Base-by-base conservation (phyloP, 2,329 filamentous ascomycete species). In the Corniculantispora saksenae region DNA sequence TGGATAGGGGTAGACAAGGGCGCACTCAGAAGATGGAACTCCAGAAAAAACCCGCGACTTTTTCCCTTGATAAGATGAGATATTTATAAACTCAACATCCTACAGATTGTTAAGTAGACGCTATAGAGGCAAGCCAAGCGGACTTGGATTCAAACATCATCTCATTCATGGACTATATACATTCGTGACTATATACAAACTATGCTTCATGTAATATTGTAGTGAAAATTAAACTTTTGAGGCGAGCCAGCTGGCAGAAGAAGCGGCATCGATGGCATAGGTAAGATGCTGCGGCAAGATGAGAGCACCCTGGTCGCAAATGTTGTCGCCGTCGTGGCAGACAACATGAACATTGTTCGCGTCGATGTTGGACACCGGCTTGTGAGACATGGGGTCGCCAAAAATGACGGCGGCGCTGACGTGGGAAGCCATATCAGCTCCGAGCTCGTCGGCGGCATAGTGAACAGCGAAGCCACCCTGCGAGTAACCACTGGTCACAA, bases 361-460 rank as follows among this genome's bases (percentile, higher is more conserved):
- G 23, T 70, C 69, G 48, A 73, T 66, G 21, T 70, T 72, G 40
- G 66, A 38, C 15, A 75, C 59, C 12, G 71, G 50, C 21, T 63
- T 51, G n/a, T 69, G 66, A 3, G 72, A 64, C 29, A 67, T 65
- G 2, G 71, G 74, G 57, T 76, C 74, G 21, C 74, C 74, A 29
- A 76, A 76, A 63, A 75, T 68, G 21, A 75, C 72, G n/a, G 72
- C 71, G 57, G 73, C 72, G 47, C 67, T 71, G 65, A 74, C 67
- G 32, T 68, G 72, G 27, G 69, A 67, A 43, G 38, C 38, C 67
- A 72, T 71, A 58, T 53, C 61, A 45, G 67, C 62, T 38, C 69
- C 67, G 15, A 75, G 68, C 29, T 67, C 65, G 19, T 66, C 64
- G 10, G 72, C 67, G 13, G 73, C 74, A 10, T 73, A 66, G 59